Conservation (phyloP, 345 rosid genomes). For the Salix suchowensis region DNA sequence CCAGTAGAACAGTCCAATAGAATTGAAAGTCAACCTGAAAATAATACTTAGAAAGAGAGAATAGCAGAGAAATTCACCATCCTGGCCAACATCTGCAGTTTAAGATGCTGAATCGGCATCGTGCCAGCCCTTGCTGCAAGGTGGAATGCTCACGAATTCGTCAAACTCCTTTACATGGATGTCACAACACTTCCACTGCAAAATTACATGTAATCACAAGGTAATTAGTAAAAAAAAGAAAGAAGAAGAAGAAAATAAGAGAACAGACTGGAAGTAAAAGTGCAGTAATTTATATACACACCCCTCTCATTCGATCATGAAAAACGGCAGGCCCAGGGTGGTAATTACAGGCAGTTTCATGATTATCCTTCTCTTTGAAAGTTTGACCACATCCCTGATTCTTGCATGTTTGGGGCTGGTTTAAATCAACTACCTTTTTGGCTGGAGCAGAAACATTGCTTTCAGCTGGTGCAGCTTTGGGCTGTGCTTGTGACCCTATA, state of each 20-base stretch:
- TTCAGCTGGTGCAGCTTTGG: slow-evolving; percentile 31
- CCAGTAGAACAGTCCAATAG: background rate
- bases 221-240: too few species aligned
- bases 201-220: background rate
- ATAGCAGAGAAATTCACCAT: background rate
- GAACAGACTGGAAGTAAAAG: background rate
- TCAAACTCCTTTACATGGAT: slow-evolving; percentile 87
- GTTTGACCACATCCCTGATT: slow-evolving; percentile 79
- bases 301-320: slow-evolving; percentile 88
- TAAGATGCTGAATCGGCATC: slow-evolving; percentile 26
- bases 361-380: slow-evolving; percentile 84
- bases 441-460: slow-evolving; percentile 30
- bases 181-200: slow-evolving; percentile 96
- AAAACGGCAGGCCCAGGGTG: slow-evolving; percentile 97
- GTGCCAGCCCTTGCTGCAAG: slow-evolving; percentile 95
- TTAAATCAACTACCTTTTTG: slow-evolving; percentile 57
- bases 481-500: slow-evolving; percentile 59
- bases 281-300: background rate
- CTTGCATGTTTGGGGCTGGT: slow-evolving; percentile 71
- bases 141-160: slow-evolving; percentile 86
- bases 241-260: background rate
- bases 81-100: background rate
- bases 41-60: background rate
- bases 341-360: slow-evolving; percentile 68
- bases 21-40: too few species aligned